Evolutionary conservation across 1,284 basidiomycete species (phyloP), one percentile per base, ranked within the genome.

Genomic region (Ustilago nuda): DNA sequence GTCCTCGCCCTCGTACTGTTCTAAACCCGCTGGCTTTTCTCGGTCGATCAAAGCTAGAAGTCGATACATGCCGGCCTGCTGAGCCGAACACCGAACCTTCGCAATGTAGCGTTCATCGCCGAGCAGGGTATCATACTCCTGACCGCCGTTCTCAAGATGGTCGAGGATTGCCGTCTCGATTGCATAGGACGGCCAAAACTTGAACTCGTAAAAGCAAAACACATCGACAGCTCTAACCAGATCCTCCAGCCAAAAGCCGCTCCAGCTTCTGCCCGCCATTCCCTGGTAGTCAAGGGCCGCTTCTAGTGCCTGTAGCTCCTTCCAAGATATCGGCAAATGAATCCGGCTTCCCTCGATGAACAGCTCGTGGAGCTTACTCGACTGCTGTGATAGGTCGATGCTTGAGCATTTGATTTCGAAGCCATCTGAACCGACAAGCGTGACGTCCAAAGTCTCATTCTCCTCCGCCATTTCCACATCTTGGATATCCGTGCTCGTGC

Each of bases 161-260:
- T 56, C 32, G 2, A 48, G 56, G 35, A 58, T 58, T 5, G 43
- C 45, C 12, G 32, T 50, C 35, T 58, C 56, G 0, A 58, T 13
- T 9, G 32, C 13, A 19, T 43, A 27, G 5, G 33, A 19, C 9
- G 33, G 32, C 56, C 43, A 48, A 27, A 19, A 2, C 9, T 30
- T 33, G 33, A 58, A 37, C 15, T 58, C 45, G 33, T 58, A 58
- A 11, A 36, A 37, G n/a, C 9, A 13, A 27, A 58, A 48, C n/a
- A 58, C 19, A 13, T 58, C 56, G 8, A 58, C 56, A 2, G 43
- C 11, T 15, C 56, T 23, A 2, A 58, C 43, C n/a, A 58, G n/a
- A 13, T 36, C 17, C 5, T 19, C 43, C 9, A 48, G 27, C 35
- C 4, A 8, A 30, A 19, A 58, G 3, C n/a, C 45, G 5, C 23